Evolutionary conservation across 805 yeast genomes (phyloP).

Genomic region (Candida alai): DNA sequence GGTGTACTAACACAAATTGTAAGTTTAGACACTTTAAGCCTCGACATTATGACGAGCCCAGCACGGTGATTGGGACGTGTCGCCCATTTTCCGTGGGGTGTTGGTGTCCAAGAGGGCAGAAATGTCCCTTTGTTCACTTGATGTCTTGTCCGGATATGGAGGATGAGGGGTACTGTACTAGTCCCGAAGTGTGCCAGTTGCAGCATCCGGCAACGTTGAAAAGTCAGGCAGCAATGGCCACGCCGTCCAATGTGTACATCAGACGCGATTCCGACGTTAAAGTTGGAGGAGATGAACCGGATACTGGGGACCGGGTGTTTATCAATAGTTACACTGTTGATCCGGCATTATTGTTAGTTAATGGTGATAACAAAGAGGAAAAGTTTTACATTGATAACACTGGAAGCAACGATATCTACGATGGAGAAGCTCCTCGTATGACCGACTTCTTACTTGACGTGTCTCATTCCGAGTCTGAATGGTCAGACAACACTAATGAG

Average conservation of each 20-base stretch:
- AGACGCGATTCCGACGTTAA: slow-evolving; percentile 12
- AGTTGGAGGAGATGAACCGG: slow-evolving; percentile 4
- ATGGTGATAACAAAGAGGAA: slow-evolving; percentile 18
- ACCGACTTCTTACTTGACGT: slow-evolving; percentile 8
- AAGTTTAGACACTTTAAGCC: slow-evolving; percentile 45
- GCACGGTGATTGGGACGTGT: slow-evolving; percentile 47
- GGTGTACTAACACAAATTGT: slow-evolving; percentile 47
- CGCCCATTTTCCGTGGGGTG: slow-evolving; percentile 67
- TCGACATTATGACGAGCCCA: slow-evolving; percentile 43
- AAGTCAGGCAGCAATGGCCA: slow-evolving; percentile 22
- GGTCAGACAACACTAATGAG: slow-evolving; percentile 14
- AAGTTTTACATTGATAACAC: slow-evolving; percentile 22
- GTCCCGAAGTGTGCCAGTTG: slow-evolving; percentile 50
- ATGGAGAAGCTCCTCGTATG: slow-evolving; percentile 3
- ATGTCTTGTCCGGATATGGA: slow-evolving; percentile 71
- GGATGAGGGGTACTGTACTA: slow-evolving; percentile 55
- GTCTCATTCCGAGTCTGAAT: slow-evolving; percentile 9
- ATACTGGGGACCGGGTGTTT: slow-evolving; percentile 8
- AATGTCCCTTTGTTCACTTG: slow-evolving; percentile 55
- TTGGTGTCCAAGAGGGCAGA: slow-evolving; percentile 58
- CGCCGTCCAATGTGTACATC: slow-evolving; percentile 13
- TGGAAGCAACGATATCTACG: neutral
- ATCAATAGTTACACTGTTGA: slow-evolving; percentile 34
- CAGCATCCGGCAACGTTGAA: slow-evolving; percentile 38
- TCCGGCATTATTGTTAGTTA: slow-evolving; percentile 21